Evolutionary conservation across 495 filamentous ascomycete genomes (phyloP), one percentile per base, ranked within the genome.

Genomic region (Neurospora sp.): DNA sequence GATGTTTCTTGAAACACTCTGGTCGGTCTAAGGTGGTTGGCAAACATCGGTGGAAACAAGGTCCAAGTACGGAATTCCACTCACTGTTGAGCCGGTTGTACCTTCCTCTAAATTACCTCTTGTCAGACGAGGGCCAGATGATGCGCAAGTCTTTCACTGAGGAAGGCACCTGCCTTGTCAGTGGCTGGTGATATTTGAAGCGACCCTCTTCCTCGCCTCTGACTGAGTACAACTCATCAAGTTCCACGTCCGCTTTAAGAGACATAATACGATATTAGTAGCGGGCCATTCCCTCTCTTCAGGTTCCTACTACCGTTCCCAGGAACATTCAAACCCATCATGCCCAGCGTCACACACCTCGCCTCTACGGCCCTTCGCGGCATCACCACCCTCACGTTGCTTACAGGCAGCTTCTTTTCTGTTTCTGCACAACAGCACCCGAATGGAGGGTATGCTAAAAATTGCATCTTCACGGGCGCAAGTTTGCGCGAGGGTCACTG

Each of bases 401-500:
- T 66, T 8, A 66, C 15, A 34, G 6, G 11, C 28, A 19, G 28
- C 54, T 4, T 66, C 11, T 19, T 34, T 28, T 66, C 7, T 66
- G 54, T 34, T 7, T 66, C 28, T 34, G 54, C 28, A 15, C 54
- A 66, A 66, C 28, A 62, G 54, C 54, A 66, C 3, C 54, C 54
- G 24, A 62, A 10, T 19, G 73, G 73, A 31, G 74, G 73, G 19
- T 75, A 77, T 28, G 69, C 70, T 48, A 38, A 48, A 3, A 40
- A 37, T 13, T 78, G 77, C 39, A 76, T 71, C 2, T 75, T 48
- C 39, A 34, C 38, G 2, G 75, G 75, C 24, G 71, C 70, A 8
- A 77, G 69, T 45, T 42, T 78, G 7, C 70, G 72, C 9, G 73
- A 48, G 8, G 54, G 31, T 15, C 77, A 77, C 73, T 78, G 73